Conservation (phyloP, 75 land plant genomes). For the Selaginella moellendorffii region DNA sequence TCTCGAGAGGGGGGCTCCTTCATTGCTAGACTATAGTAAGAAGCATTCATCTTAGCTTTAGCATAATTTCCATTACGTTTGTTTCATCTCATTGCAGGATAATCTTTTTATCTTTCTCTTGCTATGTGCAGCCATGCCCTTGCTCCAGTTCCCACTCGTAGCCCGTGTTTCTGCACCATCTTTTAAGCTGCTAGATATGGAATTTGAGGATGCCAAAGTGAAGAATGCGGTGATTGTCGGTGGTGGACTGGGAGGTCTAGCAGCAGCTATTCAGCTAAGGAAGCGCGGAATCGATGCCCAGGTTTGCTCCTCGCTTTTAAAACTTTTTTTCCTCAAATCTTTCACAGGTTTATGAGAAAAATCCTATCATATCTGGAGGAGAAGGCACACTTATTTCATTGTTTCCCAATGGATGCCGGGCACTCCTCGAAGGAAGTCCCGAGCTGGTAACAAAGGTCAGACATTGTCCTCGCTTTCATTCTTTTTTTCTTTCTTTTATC, state of each 20-base stretch:
- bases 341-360: constrained; percentile 34
- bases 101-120: too few species aligned
- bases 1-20: too few species aligned
- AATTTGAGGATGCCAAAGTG: too few species aligned
- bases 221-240: constrained; percentile 25
- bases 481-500: neutral
- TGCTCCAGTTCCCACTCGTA: too few species aligned
- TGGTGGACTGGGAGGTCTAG: constrained; percentile 34
- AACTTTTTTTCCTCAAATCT: neutral
- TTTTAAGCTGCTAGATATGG: too few species aligned
- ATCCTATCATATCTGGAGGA: constrained; percentile 24
- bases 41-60: too few species aligned
- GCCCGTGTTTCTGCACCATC: too few species aligned
- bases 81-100: too few species aligned
- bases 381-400: constrained; percentile 35
- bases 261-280: constrained; percentile 36
- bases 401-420: constrained; percentile 36
- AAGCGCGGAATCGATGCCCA: constrained; percentile 33
- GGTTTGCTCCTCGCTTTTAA: constrained; percentile 5
- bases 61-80: too few species aligned
- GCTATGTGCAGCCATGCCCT: too few species aligned
- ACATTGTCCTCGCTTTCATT: neutral
- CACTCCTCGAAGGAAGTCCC: constrained; percentile 21
- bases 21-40: too few species aligned
- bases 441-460: constrained; percentile 20